Base-by-base conservation (phyloP, 2,329 filamentous ascomycete genomes). In the Rhytidhysteron rufulum region DNA sequence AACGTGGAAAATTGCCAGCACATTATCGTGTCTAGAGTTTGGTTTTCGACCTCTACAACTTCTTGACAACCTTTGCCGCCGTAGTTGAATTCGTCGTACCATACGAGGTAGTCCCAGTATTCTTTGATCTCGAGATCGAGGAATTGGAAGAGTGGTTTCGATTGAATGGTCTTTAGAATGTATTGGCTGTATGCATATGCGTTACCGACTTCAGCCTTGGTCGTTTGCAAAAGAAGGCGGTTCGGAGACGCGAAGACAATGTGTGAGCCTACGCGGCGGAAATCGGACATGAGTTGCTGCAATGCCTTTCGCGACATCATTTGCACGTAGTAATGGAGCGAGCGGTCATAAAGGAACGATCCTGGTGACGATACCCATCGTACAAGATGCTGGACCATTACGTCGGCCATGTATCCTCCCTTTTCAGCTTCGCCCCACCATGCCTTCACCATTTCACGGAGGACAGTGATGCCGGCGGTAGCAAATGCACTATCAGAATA, bases 71-170 rank as follows among this genome's bases (percentile, higher is more conserved):
- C 93, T 58, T 94, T 94, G 45, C 93, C 93, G 40, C 93, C 94
- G 57, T 97, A 97, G 71, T 99, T 98, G 74, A 91, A 96, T 66
- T 96, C 88, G 54, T 99, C 93, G 53, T 97, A 97, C 93, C 93
- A 99, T 4, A 96, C 83, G 0, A 99, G 80, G 57, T 96, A 97
- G 64, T 99, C 93, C 93, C 93, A 99, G 66, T 96, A 99, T 62
- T 98, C 93, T 52, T 91, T 95, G 65, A 99, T 93, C 54, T 96
- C 88, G 3, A 99, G 75, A 55, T 98, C 93, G 48, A 99, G 82
- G 60, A 98, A 98, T 65, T 96, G 88, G 69, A 99, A 99, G 0
- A 96, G 77, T 0, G 93, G 89, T 58, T 96, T 96, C 41, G 82
- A 83, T 66, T 95, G 91, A 70, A 99, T 96, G 0, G 90, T 95